Evolutionary conservation across 192 early-diverging fungal genomes (phyloP).

Genomic region (Coemansia sp.): DNA sequence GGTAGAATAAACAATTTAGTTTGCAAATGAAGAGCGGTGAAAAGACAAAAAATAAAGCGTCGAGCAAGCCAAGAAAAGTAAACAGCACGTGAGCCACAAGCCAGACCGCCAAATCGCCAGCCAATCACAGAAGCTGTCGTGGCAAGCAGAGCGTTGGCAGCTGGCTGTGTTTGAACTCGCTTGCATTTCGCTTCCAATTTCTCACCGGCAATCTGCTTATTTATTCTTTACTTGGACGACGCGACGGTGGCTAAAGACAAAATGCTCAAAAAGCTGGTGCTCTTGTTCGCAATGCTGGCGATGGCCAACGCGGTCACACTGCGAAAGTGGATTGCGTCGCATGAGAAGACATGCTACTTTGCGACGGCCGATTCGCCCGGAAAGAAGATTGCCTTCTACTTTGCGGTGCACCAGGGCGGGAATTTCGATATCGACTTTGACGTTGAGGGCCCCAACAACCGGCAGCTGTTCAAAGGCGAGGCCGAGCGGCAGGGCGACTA

Average conservation of each 20-base stretch:
- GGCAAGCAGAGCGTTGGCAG: slow-evolving; percentile 1
- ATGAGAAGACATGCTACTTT: slow-evolving; percentile 93
- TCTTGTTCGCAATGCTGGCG: slow-evolving; percentile 46
- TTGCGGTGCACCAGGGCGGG: slow-evolving; percentile 97
- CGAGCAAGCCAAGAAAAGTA: background rate
- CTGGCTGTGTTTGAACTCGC: slow-evolving; percentile 1
- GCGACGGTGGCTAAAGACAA: background rate
- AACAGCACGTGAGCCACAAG: background rate
- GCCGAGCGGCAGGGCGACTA: slow-evolving; percentile 94
- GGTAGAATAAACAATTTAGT: background rate
- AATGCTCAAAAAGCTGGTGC: slow-evolving; percentile 48
- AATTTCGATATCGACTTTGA: slow-evolving; percentile 96
- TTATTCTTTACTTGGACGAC: background rate
- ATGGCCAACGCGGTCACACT: slow-evolving; percentile 56
- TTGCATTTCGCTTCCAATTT: background rate
- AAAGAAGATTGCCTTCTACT: slow-evolving; percentile 97
- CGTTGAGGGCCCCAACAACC: slow-evolving; percentile 72
- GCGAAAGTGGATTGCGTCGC: slow-evolving; percentile 88
- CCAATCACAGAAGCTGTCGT: slow-evolving; percentile 1
- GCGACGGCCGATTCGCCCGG: slow-evolving; percentile 67
- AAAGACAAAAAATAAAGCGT: background rate
- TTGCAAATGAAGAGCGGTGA: background rate
- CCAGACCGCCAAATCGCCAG: background rate
- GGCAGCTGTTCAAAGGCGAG: slow-evolving; percentile 69
- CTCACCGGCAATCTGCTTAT: background rate